Percentiles rank a stretch among this genome's conserved stretches.
Evolutionary conservation across 1,139 yeast species (phyloP).

Genomic region (Geotrichum cucujoidarum): DNA sequence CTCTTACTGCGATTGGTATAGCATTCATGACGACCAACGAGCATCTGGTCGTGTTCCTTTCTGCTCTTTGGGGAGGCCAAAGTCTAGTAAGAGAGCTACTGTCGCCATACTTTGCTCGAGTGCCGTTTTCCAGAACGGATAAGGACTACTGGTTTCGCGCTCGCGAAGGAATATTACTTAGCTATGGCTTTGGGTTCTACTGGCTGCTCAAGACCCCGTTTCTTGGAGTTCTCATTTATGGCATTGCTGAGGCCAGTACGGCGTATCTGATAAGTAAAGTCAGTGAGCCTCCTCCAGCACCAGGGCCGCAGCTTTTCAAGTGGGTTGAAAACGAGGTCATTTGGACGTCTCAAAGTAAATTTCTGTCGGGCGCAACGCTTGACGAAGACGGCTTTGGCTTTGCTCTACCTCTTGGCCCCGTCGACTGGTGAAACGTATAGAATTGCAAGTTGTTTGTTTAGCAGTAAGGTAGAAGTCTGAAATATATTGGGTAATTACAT

Average conservation of each 20-base stretch:
- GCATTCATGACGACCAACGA: conserved; percentile 39
- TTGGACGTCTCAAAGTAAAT: conserved; percentile 27
- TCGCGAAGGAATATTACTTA: conserved; percentile 55
- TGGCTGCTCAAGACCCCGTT: conserved; percentile 44
- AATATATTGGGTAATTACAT: not conserved
- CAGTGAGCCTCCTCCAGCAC: conserved; percentile 48
- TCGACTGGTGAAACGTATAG: conserved; percentile 1
- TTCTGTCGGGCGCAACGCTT: conserved; percentile 14
- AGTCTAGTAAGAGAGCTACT: conserved; percentile 46
- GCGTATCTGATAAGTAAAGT: conserved; percentile 54
- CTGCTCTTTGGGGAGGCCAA: conserved; percentile 47
- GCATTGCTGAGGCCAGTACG: conserved; percentile 51
- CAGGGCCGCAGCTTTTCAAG: conserved; percentile 19
- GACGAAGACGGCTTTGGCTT: conserved; percentile 16
- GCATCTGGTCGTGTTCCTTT: conserved; percentile 39
- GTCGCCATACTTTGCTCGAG: conserved; percentile 49
- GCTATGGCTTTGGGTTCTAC: conserved; percentile 52
- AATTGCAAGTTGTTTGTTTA: not conserved
- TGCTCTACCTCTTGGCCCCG: conserved; percentile 11
- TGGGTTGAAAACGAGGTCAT: conserved; percentile 31
- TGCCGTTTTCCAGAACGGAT: conserved; percentile 45
- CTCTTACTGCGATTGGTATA: conserved; percentile 39
- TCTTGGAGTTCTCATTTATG: conserved; percentile 46
- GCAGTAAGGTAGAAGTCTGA: not conserved
- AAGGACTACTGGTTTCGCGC: conserved; percentile 50